Percentiles rank a stretch among this genome's conserved stretches.
phyloP scores from a whole-genome alignment of 768 basidiomycete genomes.

The Lactarius hatsudake region DNA sequence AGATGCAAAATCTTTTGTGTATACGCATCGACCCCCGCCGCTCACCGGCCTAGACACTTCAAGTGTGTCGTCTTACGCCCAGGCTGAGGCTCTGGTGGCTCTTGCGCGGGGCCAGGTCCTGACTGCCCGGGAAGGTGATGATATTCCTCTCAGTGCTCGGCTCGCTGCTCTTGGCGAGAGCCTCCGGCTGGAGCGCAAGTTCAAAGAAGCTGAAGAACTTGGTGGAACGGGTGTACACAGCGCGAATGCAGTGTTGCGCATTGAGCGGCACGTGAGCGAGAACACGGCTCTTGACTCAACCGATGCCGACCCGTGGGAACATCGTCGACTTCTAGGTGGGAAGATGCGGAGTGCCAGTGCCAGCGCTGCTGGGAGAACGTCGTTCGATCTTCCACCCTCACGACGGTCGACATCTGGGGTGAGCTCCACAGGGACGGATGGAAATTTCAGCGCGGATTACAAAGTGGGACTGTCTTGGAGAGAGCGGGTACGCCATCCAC shows the following conservation, averaged over 20 bases:
- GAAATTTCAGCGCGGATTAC: conserved; percentile 33
- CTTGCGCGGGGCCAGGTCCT: conserved; percentile 70
- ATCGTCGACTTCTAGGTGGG: neutral
- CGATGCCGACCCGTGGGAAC: conserved; percentile 22
- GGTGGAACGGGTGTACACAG: neutral
- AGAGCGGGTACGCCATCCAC: conserved; percentile 29
- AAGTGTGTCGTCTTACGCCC: conserved; percentile 72
- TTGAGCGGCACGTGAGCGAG: conserved; percentile 24
- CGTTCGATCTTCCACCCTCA: conserved; percentile 6
- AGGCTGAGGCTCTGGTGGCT: conserved; percentile 80
- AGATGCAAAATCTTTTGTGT: neutral
- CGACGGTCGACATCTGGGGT: conserved; percentile 14
- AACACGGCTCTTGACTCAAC: conserved; percentile 17
- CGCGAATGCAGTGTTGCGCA: conserved; percentile 1
- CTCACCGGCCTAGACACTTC: conserved; percentile 56
- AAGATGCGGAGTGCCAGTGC: conserved; percentile 25
- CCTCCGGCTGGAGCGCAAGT: conserved; percentile 70
- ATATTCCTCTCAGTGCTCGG: conserved; percentile 73
- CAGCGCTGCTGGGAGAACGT: conserved; percentile 19
- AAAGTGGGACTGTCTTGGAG: conserved; percentile 21
- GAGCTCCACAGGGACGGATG: conserved; percentile 23
- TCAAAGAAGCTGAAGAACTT: conserved; percentile 43
- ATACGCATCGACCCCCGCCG: conserved; percentile 13
- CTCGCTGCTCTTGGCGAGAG: conserved; percentile 90
- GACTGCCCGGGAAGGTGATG: conserved; percentile 44